These are phyloP conservation scores for Aspergillus ellipticus DNA, from an alignment of 495 filamentous ascomycete species.

Conservation along the genomic window DNA sequence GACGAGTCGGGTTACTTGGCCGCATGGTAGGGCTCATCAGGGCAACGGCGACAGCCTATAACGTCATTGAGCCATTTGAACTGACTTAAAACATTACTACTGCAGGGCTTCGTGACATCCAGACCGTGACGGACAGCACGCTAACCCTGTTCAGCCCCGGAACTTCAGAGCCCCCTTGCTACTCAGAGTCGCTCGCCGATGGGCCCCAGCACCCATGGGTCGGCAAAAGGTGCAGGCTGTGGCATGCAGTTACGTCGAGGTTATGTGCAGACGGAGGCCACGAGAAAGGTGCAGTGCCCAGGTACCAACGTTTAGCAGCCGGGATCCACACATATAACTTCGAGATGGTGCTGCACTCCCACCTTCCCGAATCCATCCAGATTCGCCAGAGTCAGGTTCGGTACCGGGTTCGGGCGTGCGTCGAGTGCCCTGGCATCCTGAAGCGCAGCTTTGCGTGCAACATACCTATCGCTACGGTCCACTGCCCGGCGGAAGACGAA, in stretches of 20 bases:
- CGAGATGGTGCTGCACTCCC: conserved; percentile 12
- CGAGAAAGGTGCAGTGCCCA: neutral
- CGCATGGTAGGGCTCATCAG: conserved; percentile 9
- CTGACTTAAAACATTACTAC: neutral
- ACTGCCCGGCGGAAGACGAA: conserved; percentile 12
- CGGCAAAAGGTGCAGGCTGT: neutral
- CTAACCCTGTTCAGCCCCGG: conserved; percentile 7
- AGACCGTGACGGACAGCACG: conserved; percentile 8
- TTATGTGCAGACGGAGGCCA: neutral
- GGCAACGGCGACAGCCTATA: neutral
- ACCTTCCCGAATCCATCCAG: conserved; percentile 11
- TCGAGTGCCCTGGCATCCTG: conserved; percentile 9
- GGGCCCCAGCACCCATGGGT: neutral
- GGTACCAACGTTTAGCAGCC: conserved; percentile 2
- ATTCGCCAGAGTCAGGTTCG: conserved; percentile 8
- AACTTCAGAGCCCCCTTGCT: neutral
- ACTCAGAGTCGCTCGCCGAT: neutral
- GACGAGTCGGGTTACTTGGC: conserved; percentile 8
- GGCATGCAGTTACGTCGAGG: conserved; percentile 3
- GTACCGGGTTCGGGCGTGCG: conserved; percentile 8
- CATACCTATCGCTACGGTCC: conserved; percentile 6
- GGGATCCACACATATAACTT: conserved; percentile 12
- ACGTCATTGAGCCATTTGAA: neutral
- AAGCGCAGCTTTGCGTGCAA: conserved; percentile 12
- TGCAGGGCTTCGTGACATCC: conserved; percentile 5